Evolutionary conservation across 371 early-diverging fungal species (phyloP).

Genomic region (Lichtheimia corymbifera): DNA sequence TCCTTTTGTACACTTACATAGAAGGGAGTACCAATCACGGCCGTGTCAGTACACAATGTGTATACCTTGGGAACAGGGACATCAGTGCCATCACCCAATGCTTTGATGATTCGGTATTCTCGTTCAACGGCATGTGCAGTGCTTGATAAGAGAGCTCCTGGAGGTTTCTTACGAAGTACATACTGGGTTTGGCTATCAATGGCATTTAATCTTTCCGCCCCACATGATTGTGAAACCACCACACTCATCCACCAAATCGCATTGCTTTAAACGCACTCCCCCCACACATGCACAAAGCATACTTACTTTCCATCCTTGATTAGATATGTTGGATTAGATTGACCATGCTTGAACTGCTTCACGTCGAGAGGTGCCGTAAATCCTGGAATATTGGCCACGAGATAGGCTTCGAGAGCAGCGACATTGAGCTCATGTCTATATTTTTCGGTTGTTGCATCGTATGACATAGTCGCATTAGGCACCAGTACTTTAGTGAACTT

Average conservation of each 20-base stretch:
- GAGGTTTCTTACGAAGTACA: constrained; percentile 92
- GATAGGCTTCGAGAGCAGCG: constrained; percentile 56
- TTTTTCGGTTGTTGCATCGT: too few relatives aligned
- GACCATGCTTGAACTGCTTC: constrained; percentile 86
- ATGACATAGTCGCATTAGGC: too few relatives aligned
- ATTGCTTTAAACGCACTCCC: too few relatives aligned
- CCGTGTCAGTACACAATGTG: constrained; percentile 76
- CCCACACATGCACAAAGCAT: constrained; percentile 28
- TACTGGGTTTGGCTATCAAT: constrained; percentile 53
- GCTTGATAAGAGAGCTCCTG: constrained; percentile 79
- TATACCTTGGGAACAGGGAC: constrained; percentile 92
- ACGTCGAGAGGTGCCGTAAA: constrained; percentile 70
- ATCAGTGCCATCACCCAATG: constrained; percentile 68
- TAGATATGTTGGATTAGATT: constrained; percentile 90
- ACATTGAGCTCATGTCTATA: constrained; percentile 61
- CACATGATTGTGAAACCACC: too few relatives aligned
- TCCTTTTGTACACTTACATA: constrained; percentile 55
- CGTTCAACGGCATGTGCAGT: constrained; percentile 94
- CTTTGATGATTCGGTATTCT: constrained; percentile 80
- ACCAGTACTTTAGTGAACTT: too few relatives aligned
- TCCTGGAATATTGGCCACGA: constrained; percentile 47
- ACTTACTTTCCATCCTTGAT: constrained; percentile 69
- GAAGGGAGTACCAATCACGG: constrained; percentile 88
- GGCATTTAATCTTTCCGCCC: not conserved
- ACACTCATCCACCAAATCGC: too few relatives aligned